Evolutionary conservation across 2,329 filamentous ascomycete species (phyloP), one percentile per base, ranked within the genome.

Genomic region (Aureobasidium sp.): DNA sequence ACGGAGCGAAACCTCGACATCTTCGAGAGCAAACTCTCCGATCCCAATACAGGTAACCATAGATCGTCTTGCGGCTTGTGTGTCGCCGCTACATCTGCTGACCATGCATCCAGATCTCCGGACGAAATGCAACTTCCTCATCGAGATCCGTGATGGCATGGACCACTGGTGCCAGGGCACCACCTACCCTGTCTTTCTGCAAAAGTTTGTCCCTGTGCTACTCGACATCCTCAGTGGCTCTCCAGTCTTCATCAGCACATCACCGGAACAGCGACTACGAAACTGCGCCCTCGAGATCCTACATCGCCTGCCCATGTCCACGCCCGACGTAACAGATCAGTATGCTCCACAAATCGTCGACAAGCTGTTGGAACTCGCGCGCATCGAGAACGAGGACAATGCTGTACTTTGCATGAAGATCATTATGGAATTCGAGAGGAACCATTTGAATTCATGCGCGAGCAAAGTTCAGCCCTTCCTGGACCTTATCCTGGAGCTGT

Each of bases 361-460:
- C 70, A 81, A 95, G 65, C 81, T 97, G 64, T 93, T 97, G 85
- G 83, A 84, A 59, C 78, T 99, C 61, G 91, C 97, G 62, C 86
- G 87, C 66, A 87, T 85, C 43, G 94, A 99, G 74, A 99, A 99
- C 68, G 94, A 99, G 75, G 94, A 99, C 64, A 99, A 99, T 79
- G 94, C 93, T 2, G 90, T 95, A n/a, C 78, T 99, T 64, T 96
- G 93, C 72, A 90, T 99, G 76, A 99, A 99, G 79, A 95, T 93
- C 15, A 90, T 95, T 55, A 96, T 96, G 78, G 94, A 99, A 71
- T 87, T 97, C 65, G 90, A 95, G 81, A 86, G 94, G 51, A 90
- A 96, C 70, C 93, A 97, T 74, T 84, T 87, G 61, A 95, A 93
- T 75, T 68, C 67, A 42, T 84, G 96, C 8, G 76, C 78, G n/a